Evolutionary conservation across 169 alveolate genomes (phyloP).

Genomic region (Plasmodium gallinaceum): DNA sequence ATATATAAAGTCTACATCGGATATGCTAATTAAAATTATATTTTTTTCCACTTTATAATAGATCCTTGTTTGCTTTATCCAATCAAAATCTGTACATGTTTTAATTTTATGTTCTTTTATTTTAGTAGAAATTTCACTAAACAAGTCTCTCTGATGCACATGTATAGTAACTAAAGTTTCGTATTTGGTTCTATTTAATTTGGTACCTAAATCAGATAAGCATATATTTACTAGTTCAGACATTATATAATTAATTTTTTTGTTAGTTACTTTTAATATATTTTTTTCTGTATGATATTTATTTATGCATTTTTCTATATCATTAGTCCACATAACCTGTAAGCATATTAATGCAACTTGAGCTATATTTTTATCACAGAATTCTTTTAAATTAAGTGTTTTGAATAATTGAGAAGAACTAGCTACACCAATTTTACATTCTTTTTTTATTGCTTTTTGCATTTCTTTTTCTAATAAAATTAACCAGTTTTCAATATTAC

Average conservation of each 20-base stretch:
- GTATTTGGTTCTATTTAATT: conserved; percentile 93
- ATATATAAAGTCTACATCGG: conserved; percentile 95
- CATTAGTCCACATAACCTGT: conserved; percentile 95
- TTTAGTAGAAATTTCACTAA: conserved; percentile 91
- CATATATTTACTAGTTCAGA: conserved; percentile 92
- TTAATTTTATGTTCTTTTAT: conserved; percentile 79
- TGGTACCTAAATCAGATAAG: conserved; percentile 91
- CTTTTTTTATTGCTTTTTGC: conserved; percentile 91
- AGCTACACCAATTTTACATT: conserved; percentile 89
- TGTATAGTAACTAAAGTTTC: conserved; percentile 97
- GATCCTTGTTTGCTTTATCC: conserved; percentile 97
- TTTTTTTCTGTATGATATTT: conserved; percentile 89
- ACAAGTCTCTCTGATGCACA: conserved; percentile 97
- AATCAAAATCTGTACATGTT: conserved; percentile 90
- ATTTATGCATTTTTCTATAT: conserved; percentile 94
- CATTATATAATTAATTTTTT: conserved; percentile 89
- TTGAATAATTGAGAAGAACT: conserved; percentile 86
- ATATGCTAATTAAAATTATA: conserved; percentile 90
- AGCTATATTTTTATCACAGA: conserved; percentile 93
- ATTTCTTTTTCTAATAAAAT: conserved; percentile 92
- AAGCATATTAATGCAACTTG: conserved; percentile 94
- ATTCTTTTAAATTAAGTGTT: conserved; percentile 90
- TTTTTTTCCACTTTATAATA: conserved; percentile 91
- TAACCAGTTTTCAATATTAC: conserved; percentile 98
- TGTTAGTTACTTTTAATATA: conserved; percentile 80